Evolutionary conservation across 768 basidiomycete species (phyloP), one percentile per base, ranked within the genome.

Genomic region (Lenzites betulinus): DNA sequence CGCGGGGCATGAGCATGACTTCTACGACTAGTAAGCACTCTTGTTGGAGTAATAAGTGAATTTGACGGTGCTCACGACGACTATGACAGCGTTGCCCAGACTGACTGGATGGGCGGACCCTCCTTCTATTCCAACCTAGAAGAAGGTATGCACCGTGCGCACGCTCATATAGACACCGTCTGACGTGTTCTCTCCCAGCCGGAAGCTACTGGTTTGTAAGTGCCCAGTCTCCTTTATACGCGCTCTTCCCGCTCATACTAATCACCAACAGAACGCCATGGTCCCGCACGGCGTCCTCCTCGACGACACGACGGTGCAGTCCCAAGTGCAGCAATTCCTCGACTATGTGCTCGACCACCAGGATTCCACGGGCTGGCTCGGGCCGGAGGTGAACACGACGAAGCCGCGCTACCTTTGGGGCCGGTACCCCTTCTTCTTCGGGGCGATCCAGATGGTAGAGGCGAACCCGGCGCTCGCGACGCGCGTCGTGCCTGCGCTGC

Each of bases 121-220:
- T 72, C 71, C 18, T 71, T 71, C 60, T 76, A 76, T 43, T 76
- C 75, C 12, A 59, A 64, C 49, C 59, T 76, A 23, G 75, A 76
- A 65, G 75, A 76, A 71, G 74, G 74, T 71, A 44, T 28, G 64
- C 20, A 51, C 20, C 8, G 36, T 22, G 33, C n/a, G 8, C 18
- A 30, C 28, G 11, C 4, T 22, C 12, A 36, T 42, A n/a, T 9
- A 12, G 5, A 46, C 44, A 13, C 28, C 18, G 36, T 20, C 25
- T 36, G 20, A 23, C 30, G 2, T 38, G 52, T 16, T 12, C 1
- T 8, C 16, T 12, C 23, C 1, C 43, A 83, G 83, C 82, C 62
- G 82, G 82, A 49, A 83, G 81, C 69, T 84, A 84, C 63, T 83
- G 81, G 83, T 84, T 82, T 79, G 82, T 79, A 61, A 49, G 80